phyloP scores from a whole-genome alignment of 1,284 basidiomycete species.

The Jaminaea rosea region DNA sequence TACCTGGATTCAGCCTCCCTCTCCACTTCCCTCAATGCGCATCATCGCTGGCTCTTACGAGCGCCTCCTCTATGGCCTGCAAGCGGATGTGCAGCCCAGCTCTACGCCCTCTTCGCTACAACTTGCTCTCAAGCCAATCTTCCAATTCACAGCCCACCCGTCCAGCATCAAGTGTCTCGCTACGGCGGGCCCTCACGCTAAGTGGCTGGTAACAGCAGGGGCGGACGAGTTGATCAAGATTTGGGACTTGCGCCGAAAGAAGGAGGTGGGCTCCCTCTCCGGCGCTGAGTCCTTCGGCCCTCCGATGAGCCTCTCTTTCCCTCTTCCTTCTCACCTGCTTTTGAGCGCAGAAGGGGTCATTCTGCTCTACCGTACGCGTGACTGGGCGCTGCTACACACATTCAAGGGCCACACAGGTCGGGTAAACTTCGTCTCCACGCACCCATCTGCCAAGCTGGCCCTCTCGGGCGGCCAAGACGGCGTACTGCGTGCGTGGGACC shows the following conservation, averaged over 20 bases:
- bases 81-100: constrained; percentile 55
- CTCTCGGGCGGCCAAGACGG: constrained; percentile 82
- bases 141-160: constrained; percentile 93
- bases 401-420: constrained; percentile 87
- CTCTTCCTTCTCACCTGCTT: constrained; percentile 76
- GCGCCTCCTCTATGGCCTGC: constrained; percentile 83
- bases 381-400: constrained; percentile 80
- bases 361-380: constrained; percentile 78
- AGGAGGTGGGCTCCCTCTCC: constrained; percentile 84
- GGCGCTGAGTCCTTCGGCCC: constrained; percentile 67
- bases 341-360: constrained; percentile 71
- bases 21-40: constrained; percentile 55
- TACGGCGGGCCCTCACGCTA: constrained; percentile 56
- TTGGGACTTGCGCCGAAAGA: constrained; percentile 83
- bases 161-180: constrained; percentile 77
- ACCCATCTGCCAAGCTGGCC: constrained; percentile 83
- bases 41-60: constrained; percentile 87
- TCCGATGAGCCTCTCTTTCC: constrained; percentile 79
- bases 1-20: constrained; percentile 14
- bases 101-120: constrained; percentile 20
- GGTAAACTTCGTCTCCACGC: constrained; percentile 79
- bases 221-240: constrained; percentile 92
- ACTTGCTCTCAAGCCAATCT: constrained; percentile 64
- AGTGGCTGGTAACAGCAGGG: constrained; percentile 90
- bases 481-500: constrained; percentile 92